phyloP scores from a whole-genome alignment of 352 stramenopile genomes.

The Globisporangium polare region DNA sequence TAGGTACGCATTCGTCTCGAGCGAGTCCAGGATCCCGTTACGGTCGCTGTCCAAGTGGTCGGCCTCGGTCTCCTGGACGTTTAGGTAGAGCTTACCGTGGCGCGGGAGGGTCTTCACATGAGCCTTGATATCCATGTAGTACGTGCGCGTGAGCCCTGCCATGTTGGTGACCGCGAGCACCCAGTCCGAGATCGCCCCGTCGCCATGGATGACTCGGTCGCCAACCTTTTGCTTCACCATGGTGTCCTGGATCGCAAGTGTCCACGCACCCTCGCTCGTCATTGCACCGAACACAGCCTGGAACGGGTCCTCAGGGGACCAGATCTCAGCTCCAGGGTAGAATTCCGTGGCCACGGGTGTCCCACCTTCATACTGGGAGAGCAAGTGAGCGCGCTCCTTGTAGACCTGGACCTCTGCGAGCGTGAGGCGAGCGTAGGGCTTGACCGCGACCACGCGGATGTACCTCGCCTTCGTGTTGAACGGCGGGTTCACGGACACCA shows the following conservation, averaged over 20 bases:
- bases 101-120: slow-evolving; percentile 60
- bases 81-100: slow-evolving; percentile 61
- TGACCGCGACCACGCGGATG: slow-evolving; percentile 53
- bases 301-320: slow-evolving; percentile 70
- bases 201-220: slow-evolving; percentile 20
- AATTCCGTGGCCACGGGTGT: slow-evolving; percentile 44
- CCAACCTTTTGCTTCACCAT: slow-evolving; percentile 12
- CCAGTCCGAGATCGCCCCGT: slow-evolving; percentile 73
- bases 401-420: slow-evolving; percentile 81
- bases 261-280: slow-evolving; percentile 57
- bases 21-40: slow-evolving; percentile 50
- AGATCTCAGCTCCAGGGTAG: slow-evolving; percentile 40
- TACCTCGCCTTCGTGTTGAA: slow-evolving; percentile 45
- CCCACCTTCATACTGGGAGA: slow-evolving; percentile 58
- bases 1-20: slow-evolving; percentile 53
- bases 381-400: slow-evolving; percentile 36
- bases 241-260: slow-evolving; percentile 44
- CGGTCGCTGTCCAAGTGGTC: slow-evolving; percentile 63
- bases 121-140: slow-evolving; percentile 69
- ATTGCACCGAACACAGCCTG: slow-evolving; percentile 37
- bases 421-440: slow-evolving; percentile 36
- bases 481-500: slow-evolving; percentile 48
- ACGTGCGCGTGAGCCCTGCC: slow-evolving; percentile 40
- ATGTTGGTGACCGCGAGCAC: slow-evolving; percentile 59
- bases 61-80: slow-evolving; percentile 44